Conservation (phyloP, 768 basidiomycete genomes). For the Mycena sanguinolenta region DNA sequence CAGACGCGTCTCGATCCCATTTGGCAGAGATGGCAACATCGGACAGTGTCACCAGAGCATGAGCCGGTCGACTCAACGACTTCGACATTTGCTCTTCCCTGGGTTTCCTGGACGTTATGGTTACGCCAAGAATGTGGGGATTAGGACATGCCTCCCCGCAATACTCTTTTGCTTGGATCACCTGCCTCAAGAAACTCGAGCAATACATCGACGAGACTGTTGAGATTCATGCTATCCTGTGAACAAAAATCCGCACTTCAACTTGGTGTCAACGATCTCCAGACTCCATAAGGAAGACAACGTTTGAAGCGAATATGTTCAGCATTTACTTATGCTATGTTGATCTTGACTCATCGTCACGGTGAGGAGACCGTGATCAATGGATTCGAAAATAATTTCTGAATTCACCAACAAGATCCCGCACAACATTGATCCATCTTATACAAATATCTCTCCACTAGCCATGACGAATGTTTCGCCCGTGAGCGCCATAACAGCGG, state of each 20-base stretch:
- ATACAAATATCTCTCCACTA: conserved; percentile 48
- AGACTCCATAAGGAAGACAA: conserved; percentile 10
- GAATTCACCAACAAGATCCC: too few species aligned
- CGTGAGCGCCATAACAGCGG: conserved; percentile 47
- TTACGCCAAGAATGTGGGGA: not conserved
- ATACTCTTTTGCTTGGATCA: conserved; percentile 14
- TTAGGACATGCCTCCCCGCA: not conserved
- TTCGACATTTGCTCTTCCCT: too few species aligned
- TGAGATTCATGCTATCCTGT: conserved; percentile 9
- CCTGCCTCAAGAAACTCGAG: conserved; percentile 19
- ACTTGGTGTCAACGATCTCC: not conserved
- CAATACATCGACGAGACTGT: conserved; percentile 11
- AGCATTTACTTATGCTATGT: too few species aligned
- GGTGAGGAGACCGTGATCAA: too few species aligned
- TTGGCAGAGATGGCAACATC: too few species aligned
- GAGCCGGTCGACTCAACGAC: too few species aligned
- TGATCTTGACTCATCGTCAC: too few species aligned
- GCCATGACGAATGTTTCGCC: conserved; percentile 53
- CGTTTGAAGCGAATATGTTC: conserved; percentile 1
- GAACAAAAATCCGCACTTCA: conserved; percentile 14
- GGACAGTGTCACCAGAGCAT: too few species aligned
- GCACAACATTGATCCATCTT: not conserved
- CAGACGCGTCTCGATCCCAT: too few species aligned
- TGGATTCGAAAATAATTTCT: too few species aligned
- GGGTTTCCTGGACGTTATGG: too few species aligned